Base-by-base conservation (phyloP, 2,329 filamentous ascomycete genomes). In the Leptodontidium sp. region DNA sequence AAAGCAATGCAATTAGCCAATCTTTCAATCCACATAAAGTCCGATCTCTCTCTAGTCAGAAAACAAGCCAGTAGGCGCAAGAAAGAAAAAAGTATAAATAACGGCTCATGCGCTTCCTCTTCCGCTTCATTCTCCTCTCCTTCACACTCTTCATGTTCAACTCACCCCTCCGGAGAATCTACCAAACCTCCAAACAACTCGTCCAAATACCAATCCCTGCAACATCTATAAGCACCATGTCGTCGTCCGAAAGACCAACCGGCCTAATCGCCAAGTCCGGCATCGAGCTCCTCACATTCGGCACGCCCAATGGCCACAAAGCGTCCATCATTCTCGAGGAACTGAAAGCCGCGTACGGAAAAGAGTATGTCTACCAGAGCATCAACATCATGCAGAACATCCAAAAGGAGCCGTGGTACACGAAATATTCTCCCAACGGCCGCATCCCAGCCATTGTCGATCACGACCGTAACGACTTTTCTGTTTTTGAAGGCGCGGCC, bases 401-500 rank as follows among this genome's bases (percentile, higher is more conserved):
- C 35, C 90, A 91, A 74, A 91, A 91, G 78, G 84, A 91, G 81
- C 82, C 85, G 1, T 91, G 89, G 89, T 91, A 87, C 81, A 87
- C 84, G 0, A 85, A 85, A 47, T 76, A 89, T 38, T 85, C 85
- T 68, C 88, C 89, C 47, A 92, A 91, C 78, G 89, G 89, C 2
- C 84, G 88, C 17, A 90, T 91, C 73, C 88, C 89, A 1, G 88
- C 86, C 58, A 85, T 91, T 58, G 84, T 91, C 38, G 89, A 91
- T 79, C 89, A 91, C 72, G 87, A 91, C 78, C 84, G 87, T 70
- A 81, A 81, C 66, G 84, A 80, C 58, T 86, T 91, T 63, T 79
- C 85, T 53, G 88, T 95, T 35, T 95, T 94, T 75, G 93, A 96
- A 79, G 90, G 89, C 55, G 86, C 89, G 58, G 87, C 90, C 69